phyloP scores from a whole-genome alignment of 2,329 filamentous ascomycete genomes.

The Aspergillus sp. region DNA sequence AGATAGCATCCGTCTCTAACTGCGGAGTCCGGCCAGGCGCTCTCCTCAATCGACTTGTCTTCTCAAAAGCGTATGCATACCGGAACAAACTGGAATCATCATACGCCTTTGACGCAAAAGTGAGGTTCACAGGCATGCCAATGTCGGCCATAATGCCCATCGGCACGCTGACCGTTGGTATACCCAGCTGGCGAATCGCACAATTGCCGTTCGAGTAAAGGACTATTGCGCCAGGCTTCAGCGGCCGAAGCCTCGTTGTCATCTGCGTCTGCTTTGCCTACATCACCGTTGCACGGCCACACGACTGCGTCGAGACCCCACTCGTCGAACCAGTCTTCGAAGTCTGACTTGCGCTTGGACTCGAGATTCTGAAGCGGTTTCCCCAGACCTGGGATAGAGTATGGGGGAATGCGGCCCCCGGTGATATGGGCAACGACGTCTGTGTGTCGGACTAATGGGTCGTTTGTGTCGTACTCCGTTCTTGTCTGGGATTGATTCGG shows the following conservation, averaged over 20 bases:
- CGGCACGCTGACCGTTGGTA: conserved; percentile 32
- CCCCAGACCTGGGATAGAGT: too few relatives aligned
- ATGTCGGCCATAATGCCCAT: conserved; percentile 32
- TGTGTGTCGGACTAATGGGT: too few relatives aligned
- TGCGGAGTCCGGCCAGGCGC: conserved; percentile 33
- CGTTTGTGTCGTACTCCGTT: too few relatives aligned
- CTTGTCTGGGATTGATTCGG: too few relatives aligned
- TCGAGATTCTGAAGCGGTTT: too few relatives aligned
- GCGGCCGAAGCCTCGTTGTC: conserved; percentile 28
- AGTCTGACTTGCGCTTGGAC: too few relatives aligned
- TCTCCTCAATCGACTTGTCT: conserved; percentile 9
- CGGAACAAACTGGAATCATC: conserved; percentile 30
- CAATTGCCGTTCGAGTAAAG: conserved; percentile 57
- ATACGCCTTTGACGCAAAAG: conserved; percentile 31
- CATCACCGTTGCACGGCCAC: conserved; percentile 56
- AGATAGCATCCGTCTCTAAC: conserved; percentile 12
- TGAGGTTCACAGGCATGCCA: conserved; percentile 33
- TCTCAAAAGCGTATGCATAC: conserved; percentile 31
- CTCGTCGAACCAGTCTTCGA: conserved; percentile 53
- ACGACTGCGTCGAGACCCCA: conserved; percentile 49
- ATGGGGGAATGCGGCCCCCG: too few relatives aligned
- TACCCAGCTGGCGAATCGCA: conserved; percentile 31
- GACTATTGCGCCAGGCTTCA: conserved; percentile 50
- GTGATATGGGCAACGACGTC: too few relatives aligned
- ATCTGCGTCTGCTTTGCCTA: conserved; percentile 54